A percentile compares a stretch with the other conserved stretches of the same genome.
Conservation (phyloP, 345 rosid species). For the Aquilaria yunnanensis region DNA sequence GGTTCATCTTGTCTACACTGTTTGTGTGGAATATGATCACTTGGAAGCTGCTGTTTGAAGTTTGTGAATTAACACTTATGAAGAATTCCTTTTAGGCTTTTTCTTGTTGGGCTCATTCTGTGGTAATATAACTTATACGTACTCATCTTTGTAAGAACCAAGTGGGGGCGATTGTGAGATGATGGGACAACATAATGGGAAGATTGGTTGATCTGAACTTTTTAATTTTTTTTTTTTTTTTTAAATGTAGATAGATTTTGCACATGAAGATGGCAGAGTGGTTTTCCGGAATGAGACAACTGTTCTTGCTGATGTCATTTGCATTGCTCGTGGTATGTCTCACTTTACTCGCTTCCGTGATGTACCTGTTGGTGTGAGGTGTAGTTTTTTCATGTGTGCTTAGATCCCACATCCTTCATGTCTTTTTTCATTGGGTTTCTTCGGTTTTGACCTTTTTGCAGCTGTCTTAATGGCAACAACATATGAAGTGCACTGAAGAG, state of each 20-base stretch:
- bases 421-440: no score
- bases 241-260: constrained; percentile 6
- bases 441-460: no score
- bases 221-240: neutral
- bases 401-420: no score
- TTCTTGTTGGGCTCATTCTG: constrained; percentile 6
- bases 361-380: no score
- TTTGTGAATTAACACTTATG: no score
- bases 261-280: constrained; percentile 12
- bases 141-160: neutral
- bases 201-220: constrained; percentile 6
- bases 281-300: constrained; percentile 7
- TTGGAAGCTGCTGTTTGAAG: no score
- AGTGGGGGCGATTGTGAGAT: constrained; percentile 9
- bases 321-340: constrained; percentile 9
- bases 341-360: neutral
- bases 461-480: no score
- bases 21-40: no score
- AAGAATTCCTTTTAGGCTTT: no score
- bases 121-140: neutral
- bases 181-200: neutral
- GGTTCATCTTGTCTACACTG: no score
- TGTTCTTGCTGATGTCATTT: constrained; percentile 9
- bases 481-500: no score
- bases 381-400: neutral